Conservation (phyloP, 2,329 filamentous ascomycete species). For the Ceratocystiopsis sp. region DNA sequence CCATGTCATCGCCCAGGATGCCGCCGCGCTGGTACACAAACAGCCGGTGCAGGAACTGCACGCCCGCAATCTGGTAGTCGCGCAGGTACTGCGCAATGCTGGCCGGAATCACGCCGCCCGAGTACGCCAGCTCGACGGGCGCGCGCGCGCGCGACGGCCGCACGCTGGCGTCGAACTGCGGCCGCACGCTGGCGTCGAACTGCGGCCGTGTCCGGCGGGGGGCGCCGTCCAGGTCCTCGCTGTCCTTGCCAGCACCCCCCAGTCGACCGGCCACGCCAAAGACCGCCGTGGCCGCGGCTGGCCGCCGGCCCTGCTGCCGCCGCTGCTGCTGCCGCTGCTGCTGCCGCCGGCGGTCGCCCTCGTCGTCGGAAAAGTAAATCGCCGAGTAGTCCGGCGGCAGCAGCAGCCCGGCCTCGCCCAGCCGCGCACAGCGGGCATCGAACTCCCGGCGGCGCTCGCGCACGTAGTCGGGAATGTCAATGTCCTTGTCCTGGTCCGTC, state of each 20-base stretch:
- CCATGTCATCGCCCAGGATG: slow-evolving; percentile 94
- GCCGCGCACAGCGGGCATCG: slow-evolving; percentile 37
- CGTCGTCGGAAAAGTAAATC: slow-evolving; percentile 57
- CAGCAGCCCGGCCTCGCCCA: slow-evolving; percentile 53
- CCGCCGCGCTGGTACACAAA: slow-evolving; percentile 87
- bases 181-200: too few relatives aligned
- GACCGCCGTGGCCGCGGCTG: too few relatives aligned
- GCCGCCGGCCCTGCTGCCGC: neutral
- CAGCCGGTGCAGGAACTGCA: slow-evolving; percentile 66
- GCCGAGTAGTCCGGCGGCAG: slow-evolving; percentile 63
- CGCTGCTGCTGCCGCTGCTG: neutral
- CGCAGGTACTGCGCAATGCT: slow-evolving; percentile 82
- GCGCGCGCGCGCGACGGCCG: slow-evolving; percentile 53
- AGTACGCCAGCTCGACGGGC: slow-evolving; percentile 59
- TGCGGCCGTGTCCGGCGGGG: neutral
- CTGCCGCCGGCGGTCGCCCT: slow-evolving; percentile 13
- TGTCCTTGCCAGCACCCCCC: too few relatives aligned
- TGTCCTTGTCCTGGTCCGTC: slow-evolving; percentile 22
- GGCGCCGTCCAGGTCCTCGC: neutral
- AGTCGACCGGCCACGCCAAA: too few relatives aligned
- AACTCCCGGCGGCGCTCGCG: slow-evolving; percentile 50
- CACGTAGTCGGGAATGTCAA: slow-evolving; percentile 55
- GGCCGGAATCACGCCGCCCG: slow-evolving; percentile 68
- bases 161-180: slow-evolving; percentile 43
- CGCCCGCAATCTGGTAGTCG: slow-evolving; percentile 79